phyloP scores from a whole-genome alignment of 1,284 basidiomycete genomes.

The Acaromyces ingoldii region DNA sequence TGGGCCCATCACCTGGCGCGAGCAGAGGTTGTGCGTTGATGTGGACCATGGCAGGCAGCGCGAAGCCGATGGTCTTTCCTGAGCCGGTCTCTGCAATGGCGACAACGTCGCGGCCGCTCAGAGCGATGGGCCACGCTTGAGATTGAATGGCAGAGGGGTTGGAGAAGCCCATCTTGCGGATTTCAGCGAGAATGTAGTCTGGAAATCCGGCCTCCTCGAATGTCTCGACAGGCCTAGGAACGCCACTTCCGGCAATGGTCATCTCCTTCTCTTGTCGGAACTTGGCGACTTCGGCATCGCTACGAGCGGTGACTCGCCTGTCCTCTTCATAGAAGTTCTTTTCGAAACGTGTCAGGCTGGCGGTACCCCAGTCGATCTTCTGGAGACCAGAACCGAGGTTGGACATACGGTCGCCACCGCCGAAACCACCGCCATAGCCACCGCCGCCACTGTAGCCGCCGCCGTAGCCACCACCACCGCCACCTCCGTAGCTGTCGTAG shows the following conservation, averaged over 20 bases:
- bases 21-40: conserved; percentile 98
- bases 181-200: conserved; percentile 88
- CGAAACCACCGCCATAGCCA: conserved; percentile 23
- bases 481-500: conserved; percentile 15
- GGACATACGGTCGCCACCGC: conserved; percentile 70
- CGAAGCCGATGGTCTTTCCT: conserved; percentile 86
- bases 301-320: conserved; percentile 71
- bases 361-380: conserved; percentile 73
- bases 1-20: conserved; percentile 89
- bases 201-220: conserved; percentile 96
- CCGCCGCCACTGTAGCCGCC: conserved; percentile 24
- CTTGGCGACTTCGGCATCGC: conserved; percentile 79
- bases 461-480: conserved; percentile 15
- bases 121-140: conserved; percentile 96
- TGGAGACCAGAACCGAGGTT: conserved; percentile 77
- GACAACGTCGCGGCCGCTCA: conserved; percentile 87
- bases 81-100: conserved; percentile 68
- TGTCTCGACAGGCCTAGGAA: conserved; percentile 82
- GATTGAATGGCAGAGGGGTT: conserved; percentile 91
- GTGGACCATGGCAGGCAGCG: conserved; percentile 96
- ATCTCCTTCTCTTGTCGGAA: conserved; percentile 83
- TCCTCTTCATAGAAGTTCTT: conserved; percentile 98
- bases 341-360: conserved; percentile 63
- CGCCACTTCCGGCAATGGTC: conserved; percentile 77
- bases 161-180: conserved; percentile 85